A percentile compares a stretch with the other conserved stretches of the same genome.
Conservation (phyloP, 495 filamentous ascomycete species). For the Chlorociboria aeruginascens region DNA sequence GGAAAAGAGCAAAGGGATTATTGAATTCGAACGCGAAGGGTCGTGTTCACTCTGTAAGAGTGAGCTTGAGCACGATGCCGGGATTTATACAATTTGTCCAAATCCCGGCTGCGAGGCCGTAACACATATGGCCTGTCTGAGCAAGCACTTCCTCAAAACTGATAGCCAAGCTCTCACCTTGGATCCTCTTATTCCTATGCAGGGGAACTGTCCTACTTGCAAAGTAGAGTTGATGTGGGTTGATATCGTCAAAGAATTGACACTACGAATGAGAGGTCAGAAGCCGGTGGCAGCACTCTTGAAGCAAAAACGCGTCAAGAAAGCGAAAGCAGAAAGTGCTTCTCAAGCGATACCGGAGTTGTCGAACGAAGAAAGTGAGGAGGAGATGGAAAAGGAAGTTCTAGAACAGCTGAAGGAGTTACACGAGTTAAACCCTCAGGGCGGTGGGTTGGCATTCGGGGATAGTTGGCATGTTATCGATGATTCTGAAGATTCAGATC, state of each 20-base stretch:
- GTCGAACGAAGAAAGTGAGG: slow-evolving; percentile 9
- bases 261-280: slow-evolving; percentile 51
- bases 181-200: slow-evolving; percentile 46
- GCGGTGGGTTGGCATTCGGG: slow-evolving; percentile 17
- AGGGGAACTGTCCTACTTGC: slow-evolving; percentile 67
- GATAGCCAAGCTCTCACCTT: slow-evolving; percentile 20
- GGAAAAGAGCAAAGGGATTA: slow-evolving; percentile 53
- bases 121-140: slow-evolving; percentile 70
- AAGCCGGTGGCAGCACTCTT: slow-evolving; percentile 54
- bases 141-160: slow-evolving; percentile 43
- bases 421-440: slow-evolving; percentile 10
- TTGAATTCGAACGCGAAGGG: slow-evolving; percentile 45
- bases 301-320: slow-evolving; percentile 29
- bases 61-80: slow-evolving; percentile 31
- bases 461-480: slow-evolving; percentile 13
- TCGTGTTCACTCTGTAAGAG: slow-evolving; percentile 53
- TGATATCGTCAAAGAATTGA: slow-evolving; percentile 71
- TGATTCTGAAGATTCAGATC: slow-evolving; percentile 23
- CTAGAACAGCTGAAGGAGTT: slow-evolving; percentile 15
- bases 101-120: slow-evolving; percentile 49
- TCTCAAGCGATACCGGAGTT: slow-evolving; percentile 8
- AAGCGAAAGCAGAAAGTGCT: not conserved
- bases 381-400: slow-evolving; percentile 12
- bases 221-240: slow-evolving; percentile 52
- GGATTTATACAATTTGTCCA: slow-evolving; percentile 59